Evolutionary conservation across 176 grass and related monocot genomes (phyloP).

Genomic region (Raddia distichophylla): DNA sequence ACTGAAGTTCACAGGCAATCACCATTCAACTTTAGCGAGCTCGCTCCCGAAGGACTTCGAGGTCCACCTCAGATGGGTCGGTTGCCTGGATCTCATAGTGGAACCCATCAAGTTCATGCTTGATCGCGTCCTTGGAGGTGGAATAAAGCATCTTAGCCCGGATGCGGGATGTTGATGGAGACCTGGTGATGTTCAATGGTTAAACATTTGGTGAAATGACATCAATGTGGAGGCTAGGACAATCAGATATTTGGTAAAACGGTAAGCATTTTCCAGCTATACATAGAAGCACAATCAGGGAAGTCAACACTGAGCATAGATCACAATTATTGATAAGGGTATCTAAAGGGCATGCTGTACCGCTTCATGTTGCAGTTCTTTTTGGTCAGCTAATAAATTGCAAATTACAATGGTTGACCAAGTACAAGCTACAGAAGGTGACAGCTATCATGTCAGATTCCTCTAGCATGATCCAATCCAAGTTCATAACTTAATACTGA

Average conservation of each 20-base stretch:
- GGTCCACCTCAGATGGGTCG: constrained; percentile 78
- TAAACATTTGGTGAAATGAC: neutral
- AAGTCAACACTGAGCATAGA: neutral
- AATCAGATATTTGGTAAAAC: neutral
- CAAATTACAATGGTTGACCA: neutral
- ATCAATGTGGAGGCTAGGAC: neutral
- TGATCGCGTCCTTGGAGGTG: constrained; percentile 93
- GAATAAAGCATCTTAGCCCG: constrained; percentile 98
- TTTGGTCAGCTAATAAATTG: constrained; percentile 17
- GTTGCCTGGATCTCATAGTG: constrained; percentile 99
- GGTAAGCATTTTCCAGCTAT: neutral
- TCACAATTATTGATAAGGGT: constrained; percentile 11
- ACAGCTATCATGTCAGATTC: constrained; percentile 12
- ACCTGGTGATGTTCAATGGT: constrained; percentile 46
- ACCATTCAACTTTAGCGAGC: constrained; percentile 57
- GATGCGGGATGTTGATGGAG: constrained; percentile 75
- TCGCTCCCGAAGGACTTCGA: constrained; percentile 75
- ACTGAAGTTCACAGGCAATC: constrained; percentile 10
- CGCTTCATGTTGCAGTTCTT: constrained; percentile 12
- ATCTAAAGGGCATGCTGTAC: constrained; percentile 12
- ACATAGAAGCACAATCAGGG: neutral
- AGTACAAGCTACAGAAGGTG: constrained; percentile 2
- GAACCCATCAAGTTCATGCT: constrained; percentile 87
- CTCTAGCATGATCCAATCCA: constrained; percentile 8
- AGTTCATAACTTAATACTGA: constrained; percentile 5